Percentiles rank a stretch among this genome's conserved stretches.
These are phyloP conservation scores for Lumnitzera racemosa DNA, from an alignment of 345 rosid genomes.

Conservation along the genomic window DNA sequence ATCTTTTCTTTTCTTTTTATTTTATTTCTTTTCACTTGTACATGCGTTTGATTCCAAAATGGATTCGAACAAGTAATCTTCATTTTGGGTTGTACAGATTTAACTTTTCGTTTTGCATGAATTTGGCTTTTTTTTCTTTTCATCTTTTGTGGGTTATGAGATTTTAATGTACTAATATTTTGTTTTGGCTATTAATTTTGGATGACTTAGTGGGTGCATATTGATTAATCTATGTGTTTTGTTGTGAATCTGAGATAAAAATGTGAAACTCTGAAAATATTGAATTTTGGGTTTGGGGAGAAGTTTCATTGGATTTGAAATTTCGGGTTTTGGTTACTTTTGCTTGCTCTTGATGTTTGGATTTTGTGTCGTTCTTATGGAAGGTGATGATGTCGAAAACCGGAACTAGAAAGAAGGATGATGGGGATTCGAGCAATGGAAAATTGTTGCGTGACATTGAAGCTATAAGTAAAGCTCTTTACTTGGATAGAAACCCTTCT, in stretches of 20 bases:
- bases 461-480: constrained; percentile 67
- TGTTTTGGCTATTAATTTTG: too few relatives aligned
- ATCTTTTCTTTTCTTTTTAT: too few relatives aligned
- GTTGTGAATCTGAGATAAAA: not conserved
- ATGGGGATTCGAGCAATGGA: constrained; percentile 42
- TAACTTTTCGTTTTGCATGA: too few relatives aligned
- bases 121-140: too few relatives aligned
- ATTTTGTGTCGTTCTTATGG: not conserved
- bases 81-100: too few relatives aligned
- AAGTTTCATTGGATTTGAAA: not conserved
- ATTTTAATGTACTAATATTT: too few relatives aligned
- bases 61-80: too few relatives aligned
- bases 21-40: too few relatives aligned
- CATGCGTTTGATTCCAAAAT: too few relatives aligned
- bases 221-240: not conserved
- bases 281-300: not conserved
- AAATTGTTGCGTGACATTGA: constrained; percentile 68
- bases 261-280: not conserved
- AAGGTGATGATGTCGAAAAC: constrained; percentile 45
- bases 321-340: constrained; percentile 2
- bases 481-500: constrained; percentile 38
- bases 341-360: not conserved
- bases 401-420: constrained; percentile 44
- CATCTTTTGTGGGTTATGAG: too few relatives aligned
- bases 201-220: too few relatives aligned